Evolutionary conservation across 768 basidiomycete species (phyloP).

Genomic region (Cyclocybe cylindracea): DNA sequence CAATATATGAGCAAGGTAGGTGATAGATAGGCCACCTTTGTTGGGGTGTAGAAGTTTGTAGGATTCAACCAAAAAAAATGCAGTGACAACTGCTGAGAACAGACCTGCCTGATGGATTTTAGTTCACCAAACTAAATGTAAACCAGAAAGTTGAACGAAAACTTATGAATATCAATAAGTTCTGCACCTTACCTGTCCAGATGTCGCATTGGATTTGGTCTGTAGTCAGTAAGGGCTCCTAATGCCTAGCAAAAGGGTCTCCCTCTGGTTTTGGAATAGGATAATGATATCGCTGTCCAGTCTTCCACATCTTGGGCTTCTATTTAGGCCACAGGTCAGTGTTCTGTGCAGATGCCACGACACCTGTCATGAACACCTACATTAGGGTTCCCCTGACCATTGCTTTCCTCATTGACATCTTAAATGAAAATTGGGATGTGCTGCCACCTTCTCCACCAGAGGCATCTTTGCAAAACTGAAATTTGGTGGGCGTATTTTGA

Average conservation of each 20-base stretch:
- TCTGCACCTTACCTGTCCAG: conserved; percentile 18
- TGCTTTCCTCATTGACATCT: too few species aligned
- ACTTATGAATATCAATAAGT: conserved; percentile 19
- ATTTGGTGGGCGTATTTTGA: too few species aligned
- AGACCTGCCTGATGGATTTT: conserved; percentile 13
- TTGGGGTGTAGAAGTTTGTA: conserved; percentile 13
- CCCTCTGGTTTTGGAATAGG: not conserved
- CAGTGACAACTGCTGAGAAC: conserved; percentile 16
- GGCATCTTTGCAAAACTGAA: too few species aligned
- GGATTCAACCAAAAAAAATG: conserved; percentile 11
- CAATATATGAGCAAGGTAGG: conserved; percentile 9
- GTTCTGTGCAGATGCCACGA: too few species aligned
- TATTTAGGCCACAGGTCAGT: too few species aligned
- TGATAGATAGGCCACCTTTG: conserved; percentile 3
- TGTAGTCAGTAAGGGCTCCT: not conserved
- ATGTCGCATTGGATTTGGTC: not conserved
- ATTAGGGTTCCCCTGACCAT: too few species aligned
- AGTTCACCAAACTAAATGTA: not conserved
- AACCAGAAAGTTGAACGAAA: not conserved
- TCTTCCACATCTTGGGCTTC: too few species aligned
- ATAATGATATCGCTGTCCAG: too few species aligned
- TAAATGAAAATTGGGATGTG: too few species aligned
- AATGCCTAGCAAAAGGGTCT: not conserved
- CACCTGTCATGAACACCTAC: too few species aligned
- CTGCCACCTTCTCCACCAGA: too few species aligned